Percentiles rank a stretch among this genome's conserved stretches.
These are phyloP conservation scores for Candida frijolesensis DNA, from an alignment of 1,139 yeast species.

Conservation along the genomic window DNA sequence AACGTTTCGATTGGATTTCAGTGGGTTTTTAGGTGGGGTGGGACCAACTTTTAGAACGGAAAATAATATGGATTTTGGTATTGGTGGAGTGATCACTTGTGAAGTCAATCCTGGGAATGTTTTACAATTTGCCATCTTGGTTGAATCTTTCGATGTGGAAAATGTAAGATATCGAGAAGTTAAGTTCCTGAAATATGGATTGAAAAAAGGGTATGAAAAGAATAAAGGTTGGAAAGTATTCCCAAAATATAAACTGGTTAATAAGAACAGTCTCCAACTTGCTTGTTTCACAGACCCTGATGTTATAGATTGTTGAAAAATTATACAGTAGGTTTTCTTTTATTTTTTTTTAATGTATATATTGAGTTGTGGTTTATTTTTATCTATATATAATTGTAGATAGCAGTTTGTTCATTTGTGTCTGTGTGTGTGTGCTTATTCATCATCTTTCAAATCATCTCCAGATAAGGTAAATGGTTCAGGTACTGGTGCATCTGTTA, in stretches of 20 bases:
- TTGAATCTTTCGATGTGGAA: constrained; percentile 17
- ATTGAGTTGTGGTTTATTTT: not conserved
- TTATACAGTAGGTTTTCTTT: not conserved
- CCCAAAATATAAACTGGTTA: constrained; percentile 16
- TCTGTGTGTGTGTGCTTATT: not conserved
- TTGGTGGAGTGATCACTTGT: constrained; percentile 26
- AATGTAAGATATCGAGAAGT: constrained; percentile 22
- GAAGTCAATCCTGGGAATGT: constrained; percentile 21
- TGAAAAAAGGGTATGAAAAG: constrained; percentile 1
- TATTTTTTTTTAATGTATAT: not conserved
- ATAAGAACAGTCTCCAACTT: constrained; percentile 20
- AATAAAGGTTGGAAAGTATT: constrained; percentile 20
- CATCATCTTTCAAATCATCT: constrained; percentile 46
- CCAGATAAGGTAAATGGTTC: constrained; percentile 73
- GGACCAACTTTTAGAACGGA: constrained; percentile 19
- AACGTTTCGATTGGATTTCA: constrained; percentile 18
- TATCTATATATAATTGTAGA: not conserved
- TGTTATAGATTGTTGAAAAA: constrained; percentile 16
- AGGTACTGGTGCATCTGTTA: constrained; percentile 89
- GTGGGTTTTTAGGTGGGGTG: constrained; percentile 17
- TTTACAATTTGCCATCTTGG: constrained; percentile 26
- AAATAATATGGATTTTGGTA: constrained; percentile 15
- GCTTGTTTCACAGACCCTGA: constrained; percentile 31
- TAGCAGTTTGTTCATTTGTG: not conserved
- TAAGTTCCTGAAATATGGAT: constrained; percentile 17